Evolutionary conservation across 2,329 filamentous ascomycete species (phyloP).

Genomic region (Paecilomyces variotii): DNA sequence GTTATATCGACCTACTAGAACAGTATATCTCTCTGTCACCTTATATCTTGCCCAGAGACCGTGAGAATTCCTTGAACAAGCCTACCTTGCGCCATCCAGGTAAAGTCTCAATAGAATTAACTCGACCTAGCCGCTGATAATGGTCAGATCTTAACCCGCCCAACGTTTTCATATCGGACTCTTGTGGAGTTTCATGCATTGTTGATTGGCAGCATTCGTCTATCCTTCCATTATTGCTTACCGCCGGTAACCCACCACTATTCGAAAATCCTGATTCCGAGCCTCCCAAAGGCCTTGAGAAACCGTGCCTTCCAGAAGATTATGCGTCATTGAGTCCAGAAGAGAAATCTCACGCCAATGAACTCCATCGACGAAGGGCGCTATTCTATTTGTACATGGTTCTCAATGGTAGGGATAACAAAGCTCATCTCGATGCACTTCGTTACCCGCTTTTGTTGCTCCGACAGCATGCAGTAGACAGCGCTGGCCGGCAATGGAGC

Average conservation of each 20-base stretch:
- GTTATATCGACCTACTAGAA: constrained; percentile 2
- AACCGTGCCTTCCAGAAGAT: constrained; percentile 10
- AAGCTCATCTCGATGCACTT: constrained; percentile 14
- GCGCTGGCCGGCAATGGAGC: constrained; percentile 14
- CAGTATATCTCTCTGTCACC: constrained; percentile 5
- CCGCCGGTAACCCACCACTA: constrained; percentile 11
- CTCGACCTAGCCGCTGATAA: background rate
- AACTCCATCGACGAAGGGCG: constrained; percentile 10
- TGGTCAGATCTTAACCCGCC: constrained; percentile 15
- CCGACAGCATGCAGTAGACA: constrained; percentile 15
- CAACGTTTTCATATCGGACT: constrained; percentile 15
- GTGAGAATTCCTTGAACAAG: background rate
- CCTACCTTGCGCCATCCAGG: constrained; percentile 7
- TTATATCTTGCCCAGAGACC: constrained; percentile 5
- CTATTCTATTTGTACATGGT: constrained; percentile 16
- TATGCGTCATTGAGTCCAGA: constrained; percentile 11
- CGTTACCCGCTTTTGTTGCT: constrained; percentile 10
- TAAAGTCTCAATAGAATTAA: background rate
- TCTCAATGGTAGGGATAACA: constrained; percentile 15
- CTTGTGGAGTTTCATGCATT: constrained; percentile 12
- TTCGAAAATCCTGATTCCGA: constrained; percentile 18
- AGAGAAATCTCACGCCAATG: constrained; percentile 13
- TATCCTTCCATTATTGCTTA: constrained; percentile 11
- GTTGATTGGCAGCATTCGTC: constrained; percentile 20
- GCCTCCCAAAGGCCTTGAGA: constrained; percentile 5